phyloP scores from a whole-genome alignment of 2,329 filamentous ascomycete genomes.

The Scortechinia acanthostroma region DNA sequence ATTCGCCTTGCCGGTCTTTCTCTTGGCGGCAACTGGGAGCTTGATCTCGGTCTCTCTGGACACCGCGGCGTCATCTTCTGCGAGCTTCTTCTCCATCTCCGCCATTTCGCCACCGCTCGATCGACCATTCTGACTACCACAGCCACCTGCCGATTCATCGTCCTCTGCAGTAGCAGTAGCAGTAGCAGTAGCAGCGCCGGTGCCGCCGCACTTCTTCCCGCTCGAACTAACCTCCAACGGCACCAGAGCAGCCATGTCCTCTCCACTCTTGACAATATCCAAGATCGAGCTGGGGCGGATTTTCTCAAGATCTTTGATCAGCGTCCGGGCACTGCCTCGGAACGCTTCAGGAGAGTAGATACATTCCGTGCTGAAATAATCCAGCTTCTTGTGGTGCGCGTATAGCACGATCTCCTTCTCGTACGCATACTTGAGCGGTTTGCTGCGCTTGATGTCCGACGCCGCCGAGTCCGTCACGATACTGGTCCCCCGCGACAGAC shows the following conservation, averaged over 20 bases:
- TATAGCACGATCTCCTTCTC: conserved; percentile 99
- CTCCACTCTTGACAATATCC: conserved; percentile 88
- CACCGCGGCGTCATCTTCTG: neutral
- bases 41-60: neutral
- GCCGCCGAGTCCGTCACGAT: conserved; percentile 74
- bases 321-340: conserved; percentile 77
- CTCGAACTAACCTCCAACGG: conserved; percentile 41
- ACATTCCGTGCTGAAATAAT: conserved; percentile 98
- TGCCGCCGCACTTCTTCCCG: conserved; percentile 37
- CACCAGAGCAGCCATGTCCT: conserved; percentile 90
- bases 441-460: conserved; percentile 90
- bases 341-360: conserved; percentile 98
- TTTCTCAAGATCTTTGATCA: conserved; percentile 93
- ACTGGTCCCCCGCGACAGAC: conserved; percentile 79
- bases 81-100: neutral
- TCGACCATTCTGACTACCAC: neutral
- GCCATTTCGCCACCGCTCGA: conserved; percentile 2
- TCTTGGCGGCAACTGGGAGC: neutral
- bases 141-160: neutral
- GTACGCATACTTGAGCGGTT: conserved; percentile 95
- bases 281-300: conserved; percentile 89
- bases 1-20: neutral
- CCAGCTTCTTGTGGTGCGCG: conserved; percentile 89
- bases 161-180: conserved; percentile 11
- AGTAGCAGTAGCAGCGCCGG: no score